Evolutionary conservation across 306 rosid species (phyloP).

Genomic region (Aeschynomene evenia): DNA sequence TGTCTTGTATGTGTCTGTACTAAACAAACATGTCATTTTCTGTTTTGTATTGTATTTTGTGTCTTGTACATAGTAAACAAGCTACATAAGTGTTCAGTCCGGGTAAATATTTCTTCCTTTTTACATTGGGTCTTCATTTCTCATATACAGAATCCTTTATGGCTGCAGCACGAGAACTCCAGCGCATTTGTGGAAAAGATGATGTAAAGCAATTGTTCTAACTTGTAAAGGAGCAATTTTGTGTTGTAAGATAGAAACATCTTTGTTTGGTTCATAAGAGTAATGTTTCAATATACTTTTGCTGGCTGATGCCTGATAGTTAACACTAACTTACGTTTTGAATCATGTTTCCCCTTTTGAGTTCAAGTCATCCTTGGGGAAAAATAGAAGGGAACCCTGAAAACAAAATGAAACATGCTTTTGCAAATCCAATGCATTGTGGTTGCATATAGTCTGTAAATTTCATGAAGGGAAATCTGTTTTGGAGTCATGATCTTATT

Average conservation of each 20-base stretch:
- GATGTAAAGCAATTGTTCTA: slow-evolving; percentile 47
- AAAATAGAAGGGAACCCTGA: slow-evolving; percentile 15
- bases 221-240: slow-evolving; percentile 33
- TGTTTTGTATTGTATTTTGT: too few relatives aligned
- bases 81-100: not conserved
- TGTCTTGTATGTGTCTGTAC: too few relatives aligned
- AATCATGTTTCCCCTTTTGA: slow-evolving; percentile 26
- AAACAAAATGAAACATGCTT: slow-evolving; percentile 14
- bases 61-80: too few relatives aligned
- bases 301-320: slow-evolving; percentile 35
- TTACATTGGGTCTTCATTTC: slow-evolving; percentile 11
- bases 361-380: slow-evolving; percentile 18
- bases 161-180: slow-evolving; percentile 72
- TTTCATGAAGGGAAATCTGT: slow-evolving; percentile 25
- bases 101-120: slow-evolving; percentile 15
- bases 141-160: slow-evolving; percentile 57
- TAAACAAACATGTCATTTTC: too few relatives aligned
- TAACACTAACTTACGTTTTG: slow-evolving; percentile 24
- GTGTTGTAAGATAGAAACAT: slow-evolving; percentile 27
- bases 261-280: slow-evolving; percentile 38
- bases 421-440: slow-evolving; percentile 22
- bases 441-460: slow-evolving; percentile 16
- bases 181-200: slow-evolving; percentile 61
- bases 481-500: slow-evolving; percentile 12
- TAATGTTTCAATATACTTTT: slow-evolving; percentile 34